These are phyloP conservation scores for Aspergillus carbonarius DNA, from an alignment of 2,329 filamentous ascomycete species.

Conservation along the genomic window DNA sequence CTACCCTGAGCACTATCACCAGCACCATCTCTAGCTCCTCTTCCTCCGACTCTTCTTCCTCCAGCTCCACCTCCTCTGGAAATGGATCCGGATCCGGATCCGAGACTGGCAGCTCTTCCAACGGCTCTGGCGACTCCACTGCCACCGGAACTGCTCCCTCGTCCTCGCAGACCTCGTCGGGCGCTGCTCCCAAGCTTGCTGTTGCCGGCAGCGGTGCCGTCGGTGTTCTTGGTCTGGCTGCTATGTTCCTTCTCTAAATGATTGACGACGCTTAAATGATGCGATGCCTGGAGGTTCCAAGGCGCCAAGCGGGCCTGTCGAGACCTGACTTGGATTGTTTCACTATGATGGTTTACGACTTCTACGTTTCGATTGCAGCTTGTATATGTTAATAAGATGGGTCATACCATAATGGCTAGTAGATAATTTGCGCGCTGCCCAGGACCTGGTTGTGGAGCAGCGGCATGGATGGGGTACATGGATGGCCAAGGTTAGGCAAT, in stretches of 20 bases:
- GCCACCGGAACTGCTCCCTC: slow-evolving; percentile 13
- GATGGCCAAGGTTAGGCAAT: not conserved
- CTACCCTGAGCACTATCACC: slow-evolving; percentile 6
- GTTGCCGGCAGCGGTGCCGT: slow-evolving; percentile 33
- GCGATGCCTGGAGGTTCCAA: not conserved
- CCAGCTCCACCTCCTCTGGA: slow-evolving; percentile 11
- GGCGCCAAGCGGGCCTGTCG: not conserved
- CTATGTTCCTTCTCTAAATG: slow-evolving; percentile 42
- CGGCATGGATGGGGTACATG: not conserved
- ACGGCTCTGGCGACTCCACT: slow-evolving; percentile 10
- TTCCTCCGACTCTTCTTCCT: slow-evolving; percentile 16
- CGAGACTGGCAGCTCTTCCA: slow-evolving; percentile 15
- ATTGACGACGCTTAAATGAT: not conserved
- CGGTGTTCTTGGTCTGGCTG: slow-evolving; percentile 44
- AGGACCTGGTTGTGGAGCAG: not conserved
- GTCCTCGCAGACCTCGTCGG: slow-evolving; percentile 17
- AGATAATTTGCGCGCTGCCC: slow-evolving; percentile 8
- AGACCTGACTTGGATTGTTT: slow-evolving; percentile 14
- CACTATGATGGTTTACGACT: slow-evolving; percentile 10
- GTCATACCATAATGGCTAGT: slow-evolving; percentile 16
- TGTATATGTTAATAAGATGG: slow-evolving; percentile 21
- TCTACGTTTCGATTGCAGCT: slow-evolving; percentile 10
- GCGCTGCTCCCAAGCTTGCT: slow-evolving; percentile 31
- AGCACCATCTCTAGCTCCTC: slow-evolving; percentile 7
- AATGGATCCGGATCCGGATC: slow-evolving; percentile 19